phyloP scores from a whole-genome alignment of 495 filamentous ascomycete species.

The Trichoderma virens region DNA sequence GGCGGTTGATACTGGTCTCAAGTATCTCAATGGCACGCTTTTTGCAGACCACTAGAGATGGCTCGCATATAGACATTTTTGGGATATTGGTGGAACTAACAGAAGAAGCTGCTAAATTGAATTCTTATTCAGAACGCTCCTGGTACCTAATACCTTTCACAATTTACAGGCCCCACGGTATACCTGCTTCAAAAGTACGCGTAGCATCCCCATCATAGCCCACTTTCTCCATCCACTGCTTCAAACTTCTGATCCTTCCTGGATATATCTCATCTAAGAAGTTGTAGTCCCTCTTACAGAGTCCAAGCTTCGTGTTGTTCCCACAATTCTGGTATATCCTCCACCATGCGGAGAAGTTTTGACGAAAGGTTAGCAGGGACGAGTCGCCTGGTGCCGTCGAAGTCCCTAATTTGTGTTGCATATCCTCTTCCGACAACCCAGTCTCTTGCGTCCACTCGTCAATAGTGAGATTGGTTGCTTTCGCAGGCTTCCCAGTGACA shows the following conservation, averaged over 20 bases:
- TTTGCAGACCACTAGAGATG: neutral
- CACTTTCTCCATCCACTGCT: neutral
- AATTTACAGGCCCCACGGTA: neutral
- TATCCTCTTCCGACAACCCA: neutral
- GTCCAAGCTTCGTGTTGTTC: neutral
- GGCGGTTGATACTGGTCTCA: neutral
- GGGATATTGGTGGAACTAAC: no score
- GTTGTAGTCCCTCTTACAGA: neutral
- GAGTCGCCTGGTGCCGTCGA: neutral
- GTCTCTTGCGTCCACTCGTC: neutral
- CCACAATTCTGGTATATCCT: neutral
- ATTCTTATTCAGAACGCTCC: no score
- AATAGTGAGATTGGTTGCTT: neutral
- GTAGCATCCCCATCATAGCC: neutral
- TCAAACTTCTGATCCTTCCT: neutral
- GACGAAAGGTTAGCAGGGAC: neutral
- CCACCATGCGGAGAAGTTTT: neutral
- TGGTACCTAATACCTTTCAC: no score
- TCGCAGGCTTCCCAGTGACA: neutral
- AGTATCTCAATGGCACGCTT: slow-evolving; percentile 2
- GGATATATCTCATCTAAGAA: neutral
- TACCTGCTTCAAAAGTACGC: neutral
- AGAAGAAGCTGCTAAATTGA: no score
- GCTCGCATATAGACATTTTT: no score
- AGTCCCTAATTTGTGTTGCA: neutral